Evolutionary conservation across 495 filamentous ascomycete species (phyloP).

Genomic region (Penicillium egyptiacum): DNA sequence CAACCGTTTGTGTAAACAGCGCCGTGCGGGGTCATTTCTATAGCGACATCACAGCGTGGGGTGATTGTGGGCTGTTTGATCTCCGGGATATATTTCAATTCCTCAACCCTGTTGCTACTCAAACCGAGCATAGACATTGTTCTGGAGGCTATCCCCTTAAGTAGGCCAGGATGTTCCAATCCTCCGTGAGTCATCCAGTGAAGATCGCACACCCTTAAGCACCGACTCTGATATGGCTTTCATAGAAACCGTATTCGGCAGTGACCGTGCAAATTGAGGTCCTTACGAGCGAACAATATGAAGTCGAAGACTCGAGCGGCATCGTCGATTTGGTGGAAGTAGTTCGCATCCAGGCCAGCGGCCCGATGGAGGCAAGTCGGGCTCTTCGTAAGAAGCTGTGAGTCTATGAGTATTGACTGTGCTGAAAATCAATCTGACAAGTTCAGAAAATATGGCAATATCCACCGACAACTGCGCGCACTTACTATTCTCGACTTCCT

Average conservation of each 20-base stretch:
- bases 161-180: conserved; percentile 40
- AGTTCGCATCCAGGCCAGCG: conserved; percentile 82
- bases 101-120: not conserved
- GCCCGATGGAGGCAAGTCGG: conserved; percentile 86
- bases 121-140: not conserved
- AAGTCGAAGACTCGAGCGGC: conserved; percentile 86
- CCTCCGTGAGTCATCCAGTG: conserved; percentile 32
- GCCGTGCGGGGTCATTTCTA: conserved; percentile 24
- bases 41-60: conserved; percentile 13
- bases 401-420: conserved; percentile 30
- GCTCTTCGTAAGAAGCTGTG: conserved; percentile 95
- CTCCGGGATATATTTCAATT: not conserved
- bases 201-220: not conserved
- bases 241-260: conserved; percentile 85
- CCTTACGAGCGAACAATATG: conserved; percentile 84
- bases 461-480: conserved; percentile 87
- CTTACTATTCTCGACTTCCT: conserved; percentile 89
- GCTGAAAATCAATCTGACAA: conserved; percentile 16
- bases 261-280: conserved; percentile 93
- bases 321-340: conserved; percentile 94
- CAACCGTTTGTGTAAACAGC: conserved; percentile 9
- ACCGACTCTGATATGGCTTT: conserved; percentile 15
- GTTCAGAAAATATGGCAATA: conserved; percentile 83
- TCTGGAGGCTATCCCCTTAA: not conserved
- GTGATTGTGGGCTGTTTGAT: conserved; percentile 7